Percentiles rank a stretch among this genome's conserved stretches.
Evolutionary conservation across 257 asterid genomes (phyloP).

Genomic region (Galeopsis tetrahit): DNA sequence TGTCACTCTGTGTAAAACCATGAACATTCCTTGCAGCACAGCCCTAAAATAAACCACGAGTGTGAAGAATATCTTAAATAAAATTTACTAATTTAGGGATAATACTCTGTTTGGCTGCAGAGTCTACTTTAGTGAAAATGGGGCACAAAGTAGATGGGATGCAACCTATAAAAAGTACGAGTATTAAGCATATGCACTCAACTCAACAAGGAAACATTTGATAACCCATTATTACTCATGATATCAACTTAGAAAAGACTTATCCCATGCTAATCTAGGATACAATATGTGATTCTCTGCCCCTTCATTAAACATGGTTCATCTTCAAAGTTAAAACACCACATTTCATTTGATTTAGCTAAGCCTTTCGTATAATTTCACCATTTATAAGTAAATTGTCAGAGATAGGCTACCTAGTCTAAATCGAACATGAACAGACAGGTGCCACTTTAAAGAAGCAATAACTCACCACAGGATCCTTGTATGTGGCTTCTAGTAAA

Average conservation of each 20-base stretch:
- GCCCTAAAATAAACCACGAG: conserved; percentile 63
- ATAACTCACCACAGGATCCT: conserved; percentile 86
- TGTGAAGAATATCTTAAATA: conserved; percentile 19
- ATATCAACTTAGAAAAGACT: conserved; percentile 9
- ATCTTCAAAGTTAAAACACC: conserved; percentile 9
- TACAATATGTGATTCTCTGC: background rate
- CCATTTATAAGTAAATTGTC: conserved; percentile 11
- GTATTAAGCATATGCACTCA: conserved; percentile 19
- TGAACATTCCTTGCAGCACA: conserved; percentile 99
- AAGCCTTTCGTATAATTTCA: background rate
- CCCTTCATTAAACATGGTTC: background rate
- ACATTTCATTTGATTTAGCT: conserved; percentile 21
- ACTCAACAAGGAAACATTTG: background rate
- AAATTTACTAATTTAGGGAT: background rate
- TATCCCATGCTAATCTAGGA: conserved; percentile 19
- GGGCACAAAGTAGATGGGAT: background rate
- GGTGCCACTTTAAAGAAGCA: conserved; percentile 22
- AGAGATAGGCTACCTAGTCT: conserved; percentile 19
- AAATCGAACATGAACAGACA: background rate
- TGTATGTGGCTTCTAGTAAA: conserved; percentile 91
- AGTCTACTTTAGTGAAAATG: background rate
- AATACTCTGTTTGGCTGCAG: background rate
- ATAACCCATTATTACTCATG: conserved; percentile 11
- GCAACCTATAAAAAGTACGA: conserved; percentile 21
- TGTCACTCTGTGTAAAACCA: conserved; percentile 71